phyloP scores from a whole-genome alignment of 148 eudicot genomes.

The Fagopyrum esculentum region DNA sequence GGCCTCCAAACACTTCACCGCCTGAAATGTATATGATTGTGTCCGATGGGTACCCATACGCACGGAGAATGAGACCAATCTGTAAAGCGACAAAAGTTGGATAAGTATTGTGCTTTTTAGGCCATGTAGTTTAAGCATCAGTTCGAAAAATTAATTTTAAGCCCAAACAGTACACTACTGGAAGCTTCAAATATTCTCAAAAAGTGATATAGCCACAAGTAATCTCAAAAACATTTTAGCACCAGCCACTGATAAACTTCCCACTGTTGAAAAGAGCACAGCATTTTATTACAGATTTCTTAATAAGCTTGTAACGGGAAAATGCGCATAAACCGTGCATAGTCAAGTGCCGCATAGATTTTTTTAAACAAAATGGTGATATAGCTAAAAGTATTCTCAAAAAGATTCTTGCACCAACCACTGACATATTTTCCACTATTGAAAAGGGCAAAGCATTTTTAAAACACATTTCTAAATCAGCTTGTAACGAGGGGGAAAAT shows the following conservation, averaged over 20 bases:
- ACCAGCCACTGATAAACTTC: not conserved
- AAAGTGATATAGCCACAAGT: too few relatives aligned
- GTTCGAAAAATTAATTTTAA: not conserved
- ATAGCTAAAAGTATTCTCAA: too few relatives aligned
- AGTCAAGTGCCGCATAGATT: not conserved
- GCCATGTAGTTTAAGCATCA: constrained; percentile 1
- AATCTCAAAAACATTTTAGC: not conserved
- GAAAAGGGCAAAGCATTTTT: too few relatives aligned
- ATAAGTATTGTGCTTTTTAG: not conserved
- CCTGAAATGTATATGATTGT: constrained; percentile 76
- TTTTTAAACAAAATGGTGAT: too few relatives aligned
- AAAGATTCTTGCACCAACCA: too few relatives aligned
- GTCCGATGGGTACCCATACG: constrained; percentile 83
- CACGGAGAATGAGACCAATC: constrained; percentile 84
- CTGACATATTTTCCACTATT: too few relatives aligned
- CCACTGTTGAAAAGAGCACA: not conserved
- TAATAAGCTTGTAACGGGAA: not conserved
- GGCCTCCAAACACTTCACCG: constrained; percentile 97
- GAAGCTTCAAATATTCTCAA: too few relatives aligned
- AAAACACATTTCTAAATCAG: too few relatives aligned
- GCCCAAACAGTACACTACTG: not conserved
- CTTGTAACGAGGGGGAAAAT: too few relatives aligned
- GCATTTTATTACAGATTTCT: not conserved
- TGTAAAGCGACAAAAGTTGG: constrained; percentile 14
- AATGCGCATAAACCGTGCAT: not conserved